These are phyloP conservation scores for Aureobasidium lini DNA, from an alignment of 2,329 filamentous ascomycete species.

Conservation along the genomic window DNA sequence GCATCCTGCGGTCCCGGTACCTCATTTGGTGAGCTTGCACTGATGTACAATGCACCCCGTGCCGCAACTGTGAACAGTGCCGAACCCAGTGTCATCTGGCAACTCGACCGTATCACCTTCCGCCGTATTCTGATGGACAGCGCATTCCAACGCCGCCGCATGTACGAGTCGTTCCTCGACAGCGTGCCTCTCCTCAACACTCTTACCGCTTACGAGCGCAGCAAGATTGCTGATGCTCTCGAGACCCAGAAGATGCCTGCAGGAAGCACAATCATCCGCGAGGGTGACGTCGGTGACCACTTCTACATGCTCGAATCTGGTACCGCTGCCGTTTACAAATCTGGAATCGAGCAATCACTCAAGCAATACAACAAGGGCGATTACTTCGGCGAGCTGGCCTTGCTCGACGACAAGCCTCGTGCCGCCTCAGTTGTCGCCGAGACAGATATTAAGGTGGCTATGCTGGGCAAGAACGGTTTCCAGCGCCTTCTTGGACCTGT, in stretches of 20 bases:
- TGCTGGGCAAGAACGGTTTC: constrained; percentile 87
- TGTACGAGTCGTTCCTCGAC: constrained; percentile 96
- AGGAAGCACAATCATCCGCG: constrained; percentile 76
- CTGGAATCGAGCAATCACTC: constrained; percentile 60
- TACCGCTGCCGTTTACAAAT: constrained; percentile 78
- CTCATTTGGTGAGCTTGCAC: constrained; percentile 89
- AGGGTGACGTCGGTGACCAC: constrained; percentile 83
- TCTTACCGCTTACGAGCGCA: constrained; percentile 85
- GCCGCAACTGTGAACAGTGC: constrained; percentile 87
- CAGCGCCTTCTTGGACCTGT: constrained; percentile 88
- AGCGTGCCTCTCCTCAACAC: constrained; percentile 80
- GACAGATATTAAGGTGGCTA: constrained; percentile 87
- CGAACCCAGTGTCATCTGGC: constrained; percentile 81
- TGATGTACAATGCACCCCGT: constrained; percentile 98
- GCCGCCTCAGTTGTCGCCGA: constrained; percentile 80
- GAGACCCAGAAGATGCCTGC: constrained; percentile 80
- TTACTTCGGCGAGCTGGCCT: constrained; percentile 91
- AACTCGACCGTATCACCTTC: constrained; percentile 90
- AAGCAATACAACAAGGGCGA: constrained; percentile 84
- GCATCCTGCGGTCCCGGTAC: constrained; percentile 76
- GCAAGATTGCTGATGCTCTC: constrained; percentile 94
- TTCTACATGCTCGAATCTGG: constrained; percentile 89
- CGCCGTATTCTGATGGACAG: constrained; percentile 97
- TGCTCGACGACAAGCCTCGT: constrained; percentile 88
- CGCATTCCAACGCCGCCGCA: constrained; percentile 87